Conservation (phyloP, 306 rosid species). For the Ammopiptanthus mongolicus region DNA sequence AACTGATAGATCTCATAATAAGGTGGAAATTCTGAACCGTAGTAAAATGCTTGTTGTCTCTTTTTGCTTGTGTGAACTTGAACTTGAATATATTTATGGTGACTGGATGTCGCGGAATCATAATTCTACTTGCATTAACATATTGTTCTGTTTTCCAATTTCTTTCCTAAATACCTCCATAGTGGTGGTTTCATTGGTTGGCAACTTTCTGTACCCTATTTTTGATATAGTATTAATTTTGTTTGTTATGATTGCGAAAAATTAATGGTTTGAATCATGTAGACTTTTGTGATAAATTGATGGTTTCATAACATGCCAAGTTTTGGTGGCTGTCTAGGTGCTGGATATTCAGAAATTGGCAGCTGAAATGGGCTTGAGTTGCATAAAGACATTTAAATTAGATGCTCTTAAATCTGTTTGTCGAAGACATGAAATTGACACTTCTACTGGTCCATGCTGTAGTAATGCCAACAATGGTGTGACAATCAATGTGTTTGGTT, state of each 20-base stretch:
- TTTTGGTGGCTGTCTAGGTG: constrained; percentile 52
- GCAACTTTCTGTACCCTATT: background rate
- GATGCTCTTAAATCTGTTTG: constrained; percentile 89
- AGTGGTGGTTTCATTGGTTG: background rate
- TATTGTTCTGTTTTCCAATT: constrained; percentile 3
- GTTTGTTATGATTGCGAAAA: background rate
- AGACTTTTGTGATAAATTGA: background rate
- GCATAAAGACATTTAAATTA: constrained; percentile 65
- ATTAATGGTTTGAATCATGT: background rate
- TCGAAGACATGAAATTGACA: constrained; percentile 35
- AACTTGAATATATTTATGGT: background rate
- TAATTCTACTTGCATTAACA: background rate
- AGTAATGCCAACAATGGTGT: constrained; percentile 29
- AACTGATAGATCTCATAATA: constrained; percentile 91
- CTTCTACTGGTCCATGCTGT: constrained; percentile 29
- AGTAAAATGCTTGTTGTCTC: constrained; percentile 8
- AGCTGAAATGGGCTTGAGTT: constrained; percentile 84
- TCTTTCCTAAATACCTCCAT: background rate
- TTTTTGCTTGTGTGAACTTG: background rate
- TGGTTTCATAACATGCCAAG: background rate
- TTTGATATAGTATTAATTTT: background rate
- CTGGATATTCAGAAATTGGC: constrained; percentile 79
- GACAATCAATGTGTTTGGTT: constrained; percentile 29
- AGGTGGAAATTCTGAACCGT: constrained; percentile 47
- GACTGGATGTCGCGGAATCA: background rate